These are phyloP conservation scores for Flaveria trinervia DNA, from an alignment of 129 eudicot species.

Conservation along the genomic window DNA sequence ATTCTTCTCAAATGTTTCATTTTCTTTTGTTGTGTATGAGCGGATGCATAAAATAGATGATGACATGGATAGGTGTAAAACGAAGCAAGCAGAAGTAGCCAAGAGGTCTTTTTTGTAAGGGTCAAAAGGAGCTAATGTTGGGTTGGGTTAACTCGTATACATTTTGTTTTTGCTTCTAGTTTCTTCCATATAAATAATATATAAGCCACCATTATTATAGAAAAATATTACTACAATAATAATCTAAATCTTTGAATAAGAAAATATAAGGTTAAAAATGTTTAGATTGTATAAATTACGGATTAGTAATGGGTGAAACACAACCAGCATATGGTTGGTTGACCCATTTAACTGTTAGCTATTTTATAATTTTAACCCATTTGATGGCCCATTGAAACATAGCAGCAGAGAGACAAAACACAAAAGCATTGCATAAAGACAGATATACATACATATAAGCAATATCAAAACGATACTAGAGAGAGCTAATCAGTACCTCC, in stretches of 20 bases:
- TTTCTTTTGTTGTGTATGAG: not conserved
- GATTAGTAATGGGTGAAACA: not conserved
- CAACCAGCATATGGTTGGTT: not conserved
- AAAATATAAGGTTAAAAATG: not conserved
- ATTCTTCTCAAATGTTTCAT: not conserved
- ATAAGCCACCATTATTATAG: not conserved
- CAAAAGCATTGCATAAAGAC: not conserved
- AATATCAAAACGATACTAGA: not conserved
- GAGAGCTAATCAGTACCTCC: conserved; percentile 64
- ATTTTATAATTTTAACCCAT: not conserved
- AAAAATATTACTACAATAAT: not conserved
- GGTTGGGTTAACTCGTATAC: not conserved
- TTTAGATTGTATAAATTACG: not conserved
- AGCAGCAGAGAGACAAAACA: not conserved
- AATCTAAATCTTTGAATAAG: not conserved
- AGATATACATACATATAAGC: not conserved
- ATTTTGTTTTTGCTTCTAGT: not conserved
- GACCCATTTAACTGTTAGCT: not conserved
- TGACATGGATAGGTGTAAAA: not conserved
- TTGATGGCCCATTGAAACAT: not conserved
- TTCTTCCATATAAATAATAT: not conserved
- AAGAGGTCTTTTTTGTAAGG: not conserved
- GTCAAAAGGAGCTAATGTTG: not conserved
- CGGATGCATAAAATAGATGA: not conserved
- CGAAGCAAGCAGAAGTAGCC: not conserved